Evolutionary conservation across 2,329 filamentous ascomycete genomes (phyloP), one percentile per base, ranked within the genome.

Genomic region (Phyllosticta paracitricarpa): DNA sequence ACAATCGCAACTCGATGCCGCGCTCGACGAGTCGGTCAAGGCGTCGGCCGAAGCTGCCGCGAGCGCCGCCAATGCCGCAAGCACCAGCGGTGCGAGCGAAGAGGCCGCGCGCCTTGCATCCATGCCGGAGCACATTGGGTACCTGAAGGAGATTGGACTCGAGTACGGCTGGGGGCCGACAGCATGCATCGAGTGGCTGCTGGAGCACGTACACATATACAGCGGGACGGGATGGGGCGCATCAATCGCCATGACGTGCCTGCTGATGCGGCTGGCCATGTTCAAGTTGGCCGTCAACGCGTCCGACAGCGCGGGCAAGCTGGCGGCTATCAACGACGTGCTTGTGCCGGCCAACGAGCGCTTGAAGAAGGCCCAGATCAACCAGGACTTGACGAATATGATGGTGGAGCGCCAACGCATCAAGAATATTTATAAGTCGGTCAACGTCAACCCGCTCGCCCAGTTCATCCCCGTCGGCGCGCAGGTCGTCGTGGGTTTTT

Each of bases 111-210:
- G 73, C 51, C 67, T 79, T 53, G 79, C 85, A 63, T 76, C 82
- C 64, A 83, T 91, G 64, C 84, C 88, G 40, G 88, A 93, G 69
- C 80, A 84, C 57, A 83, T 96, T 62, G 94, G 94, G 64, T 97
- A 92, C 70, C 79, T 99, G 62, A 84, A 89, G 67, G 81, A 84
- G 6, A 79, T 97, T 10, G 94, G 94, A 3, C 78, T 99, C 24
- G 89, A 97, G 68, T 97, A 88, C 69, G 91, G 93, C 70, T 92
- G 79, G 78, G 93, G 93, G 17, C 84, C 89, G 4, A 89, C 91
- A 0, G 77, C 86, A 3, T 66, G 84, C 17, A 85, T 94, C 73
- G 82, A 97, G 76, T 92, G 82, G 80, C 24, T 84, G 2, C 76
- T 97, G 10, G 94, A 99, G 78, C 85, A 93, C 71, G 71, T 95